These are phyloP conservation scores for Raphanus hybrid DNA, from an alignment of 441 rosid species.

Conservation along the genomic window DNA sequence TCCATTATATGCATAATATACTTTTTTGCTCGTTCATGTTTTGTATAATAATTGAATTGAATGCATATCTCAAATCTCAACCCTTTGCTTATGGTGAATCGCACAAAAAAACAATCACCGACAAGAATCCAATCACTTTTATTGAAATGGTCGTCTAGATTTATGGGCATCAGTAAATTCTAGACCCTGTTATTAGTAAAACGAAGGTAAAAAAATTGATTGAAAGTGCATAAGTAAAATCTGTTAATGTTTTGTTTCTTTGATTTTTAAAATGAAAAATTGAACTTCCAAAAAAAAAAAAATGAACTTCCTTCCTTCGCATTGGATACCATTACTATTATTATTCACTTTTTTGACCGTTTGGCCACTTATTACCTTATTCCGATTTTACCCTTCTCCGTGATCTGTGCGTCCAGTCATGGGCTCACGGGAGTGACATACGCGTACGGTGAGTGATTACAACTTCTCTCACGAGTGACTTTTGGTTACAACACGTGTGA, in stretches of 20 bases:
- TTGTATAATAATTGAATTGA: not conserved
- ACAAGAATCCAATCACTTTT: constrained; percentile 30
- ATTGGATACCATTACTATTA: constrained; percentile 29
- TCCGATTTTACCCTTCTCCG: constrained; percentile 30
- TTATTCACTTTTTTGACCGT: constrained; percentile 21
- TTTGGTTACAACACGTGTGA: constrained; percentile 34
- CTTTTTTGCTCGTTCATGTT: not conserved
- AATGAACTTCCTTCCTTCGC: not conserved
- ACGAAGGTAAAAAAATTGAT: not conserved
- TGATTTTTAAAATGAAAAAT: not conserved
- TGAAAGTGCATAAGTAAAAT: constrained; percentile 1
- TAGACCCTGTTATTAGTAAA: constrained; percentile 10
- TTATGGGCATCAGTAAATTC: constrained; percentile 7
- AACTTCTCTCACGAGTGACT: constrained; percentile 34
- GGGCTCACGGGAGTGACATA: constrained; percentile 46
- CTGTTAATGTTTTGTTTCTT: not conserved
- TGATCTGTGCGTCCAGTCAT: constrained; percentile 34
- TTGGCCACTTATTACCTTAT: not conserved
- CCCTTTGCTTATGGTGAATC: constrained; percentile 36
- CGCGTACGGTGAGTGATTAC: constrained; percentile 45
- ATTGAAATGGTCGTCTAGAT: constrained; percentile 3
- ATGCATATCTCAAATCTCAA: constrained; percentile 29
- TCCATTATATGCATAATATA: constrained; percentile 10
- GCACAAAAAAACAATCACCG: constrained; percentile 35
- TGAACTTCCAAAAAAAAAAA: not conserved